These are phyloP conservation scores for Leccinum arenicola DNA, from an alignment of 768 basidiomycete species.

Conservation along the genomic window DNA sequence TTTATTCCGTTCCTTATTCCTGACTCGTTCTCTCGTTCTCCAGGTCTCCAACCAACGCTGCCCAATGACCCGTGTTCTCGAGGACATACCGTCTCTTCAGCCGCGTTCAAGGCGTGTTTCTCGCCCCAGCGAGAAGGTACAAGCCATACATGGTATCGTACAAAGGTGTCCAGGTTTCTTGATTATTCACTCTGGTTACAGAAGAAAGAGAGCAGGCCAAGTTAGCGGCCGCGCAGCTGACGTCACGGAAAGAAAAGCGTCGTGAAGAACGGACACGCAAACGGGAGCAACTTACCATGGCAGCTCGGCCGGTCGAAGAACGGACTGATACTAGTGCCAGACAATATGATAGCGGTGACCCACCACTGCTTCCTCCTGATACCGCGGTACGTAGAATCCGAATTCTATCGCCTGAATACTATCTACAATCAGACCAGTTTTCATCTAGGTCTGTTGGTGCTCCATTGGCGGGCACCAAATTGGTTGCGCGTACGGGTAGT, in stretches of 20 bases:
- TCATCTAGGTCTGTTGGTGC: not conserved
- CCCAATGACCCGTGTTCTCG: not conserved
- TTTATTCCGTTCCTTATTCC: not conserved
- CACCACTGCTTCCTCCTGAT: not conserved
- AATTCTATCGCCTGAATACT: not conserved
- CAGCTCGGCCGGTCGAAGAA: not conserved
- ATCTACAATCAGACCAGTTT: not conserved
- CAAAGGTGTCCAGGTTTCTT: not conserved
- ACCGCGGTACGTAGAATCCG: not conserved
- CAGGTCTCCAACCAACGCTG: not conserved
- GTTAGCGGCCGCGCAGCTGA: not conserved
- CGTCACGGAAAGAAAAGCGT: not conserved
- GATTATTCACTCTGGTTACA: not conserved
- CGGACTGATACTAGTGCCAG: not conserved
- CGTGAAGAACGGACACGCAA: not conserved
- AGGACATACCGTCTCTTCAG: not conserved
- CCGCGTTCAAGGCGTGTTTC: not conserved
- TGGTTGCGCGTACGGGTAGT: not conserved
- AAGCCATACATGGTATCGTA: not conserved
- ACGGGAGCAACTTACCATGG: not conserved
- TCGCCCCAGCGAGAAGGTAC: not conserved
- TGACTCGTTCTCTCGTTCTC: not conserved
- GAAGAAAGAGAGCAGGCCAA: not conserved
- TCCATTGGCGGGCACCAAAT: not conserved
- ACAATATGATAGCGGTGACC: not conserved